Evolutionary conservation across 2,329 filamentous ascomycete species (phyloP).

Genomic region (Emericellopsis cladophorae): DNA sequence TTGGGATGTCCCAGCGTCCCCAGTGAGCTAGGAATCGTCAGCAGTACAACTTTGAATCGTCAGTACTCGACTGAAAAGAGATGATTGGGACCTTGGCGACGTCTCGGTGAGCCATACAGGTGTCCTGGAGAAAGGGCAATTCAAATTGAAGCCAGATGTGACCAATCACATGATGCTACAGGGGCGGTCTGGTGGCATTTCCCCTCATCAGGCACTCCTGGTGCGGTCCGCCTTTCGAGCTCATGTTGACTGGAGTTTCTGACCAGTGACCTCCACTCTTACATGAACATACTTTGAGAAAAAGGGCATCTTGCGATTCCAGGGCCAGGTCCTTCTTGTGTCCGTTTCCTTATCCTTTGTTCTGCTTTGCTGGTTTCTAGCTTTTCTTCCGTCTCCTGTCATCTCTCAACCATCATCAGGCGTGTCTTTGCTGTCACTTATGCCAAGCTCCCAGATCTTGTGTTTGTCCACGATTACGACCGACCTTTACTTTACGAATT

Average conservation of each 20-base stretch:
- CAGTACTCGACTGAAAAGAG: too few relatives aligned
- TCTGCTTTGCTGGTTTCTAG: constrained; percentile 8
- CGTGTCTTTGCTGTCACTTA: too few relatives aligned
- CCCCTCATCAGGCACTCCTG: constrained; percentile 1
- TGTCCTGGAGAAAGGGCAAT: not conserved
- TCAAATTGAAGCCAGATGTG: constrained; percentile 1
- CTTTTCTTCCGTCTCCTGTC: constrained; percentile 6
- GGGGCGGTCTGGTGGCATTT: constrained; percentile 1
- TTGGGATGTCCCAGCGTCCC: too few relatives aligned
- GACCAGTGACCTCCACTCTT: not conserved
- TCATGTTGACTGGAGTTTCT: not conserved
- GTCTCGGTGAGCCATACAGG: not conserved
- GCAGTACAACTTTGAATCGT: too few relatives aligned
- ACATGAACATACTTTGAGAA: constrained; percentile 5
- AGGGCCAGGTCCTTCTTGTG: constrained; percentile 9
- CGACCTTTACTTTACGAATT: too few relatives aligned
- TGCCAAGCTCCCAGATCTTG: too few relatives aligned
- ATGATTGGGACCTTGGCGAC: not conserved
- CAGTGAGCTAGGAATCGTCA: too few relatives aligned
- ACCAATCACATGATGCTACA: constrained; percentile 1
- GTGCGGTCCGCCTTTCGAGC: not conserved
- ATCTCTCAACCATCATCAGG: not conserved
- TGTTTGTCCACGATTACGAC: too few relatives aligned
- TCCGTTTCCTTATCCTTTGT: constrained; percentile 10
- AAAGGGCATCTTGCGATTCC: constrained; percentile 9